These are phyloP conservation scores for Aspergillus olivimuriae DNA, from an alignment of 495 filamentous ascomycete genomes.

Conservation along the genomic window DNA sequence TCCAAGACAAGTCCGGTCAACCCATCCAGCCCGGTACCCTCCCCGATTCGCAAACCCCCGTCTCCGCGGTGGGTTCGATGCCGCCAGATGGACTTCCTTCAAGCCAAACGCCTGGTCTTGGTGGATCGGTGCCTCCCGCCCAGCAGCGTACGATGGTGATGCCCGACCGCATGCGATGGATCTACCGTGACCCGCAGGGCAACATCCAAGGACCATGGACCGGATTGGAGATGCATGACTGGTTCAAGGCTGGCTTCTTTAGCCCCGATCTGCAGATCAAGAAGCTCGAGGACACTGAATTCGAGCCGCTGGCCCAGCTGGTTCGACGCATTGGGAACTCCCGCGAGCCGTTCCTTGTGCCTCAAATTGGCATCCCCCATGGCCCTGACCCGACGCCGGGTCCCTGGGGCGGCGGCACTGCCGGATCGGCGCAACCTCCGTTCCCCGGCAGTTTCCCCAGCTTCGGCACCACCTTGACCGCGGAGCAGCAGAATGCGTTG, in stretches of 20 bases:
- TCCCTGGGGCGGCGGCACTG: conserved; percentile 31
- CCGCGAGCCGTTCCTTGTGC: conserved; percentile 92
- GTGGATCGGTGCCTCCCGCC: conserved; percentile 54
- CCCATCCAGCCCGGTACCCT: conserved; percentile 27
- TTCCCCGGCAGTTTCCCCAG: conserved; percentile 92
- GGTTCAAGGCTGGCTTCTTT: conserved; percentile 99
- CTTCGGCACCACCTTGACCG: conserved; percentile 95
- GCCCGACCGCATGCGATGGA: conserved; percentile 98
- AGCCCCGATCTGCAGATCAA: conserved; percentile 89
- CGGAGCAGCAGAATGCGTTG: conserved; percentile 94
- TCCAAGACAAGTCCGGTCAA: conserved; percentile 24
- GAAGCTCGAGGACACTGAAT: conserved; percentile 86
- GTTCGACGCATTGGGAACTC: conserved; percentile 97
- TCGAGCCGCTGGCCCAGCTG: conserved; percentile 91
- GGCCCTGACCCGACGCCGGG: conserved; percentile 52
- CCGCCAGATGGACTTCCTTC: conserved; percentile 26
- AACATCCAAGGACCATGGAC: conserved; percentile 90
- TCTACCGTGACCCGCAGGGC: conserved; percentile 91
- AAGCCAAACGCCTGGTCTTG: conserved; percentile 28
- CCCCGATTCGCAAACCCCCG: conserved; percentile 34
- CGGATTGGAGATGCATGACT: conserved; percentile 97
- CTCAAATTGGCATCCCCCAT: conserved; percentile 90
- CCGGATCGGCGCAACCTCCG: conserved; percentile 77
- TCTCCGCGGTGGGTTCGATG: conserved; percentile 38
- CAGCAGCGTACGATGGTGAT: conserved; percentile 95